These are phyloP conservation scores for Calonectria leucothoes DNA, from an alignment of 2,329 filamentous ascomycete genomes.

Conservation along the genomic window DNA sequence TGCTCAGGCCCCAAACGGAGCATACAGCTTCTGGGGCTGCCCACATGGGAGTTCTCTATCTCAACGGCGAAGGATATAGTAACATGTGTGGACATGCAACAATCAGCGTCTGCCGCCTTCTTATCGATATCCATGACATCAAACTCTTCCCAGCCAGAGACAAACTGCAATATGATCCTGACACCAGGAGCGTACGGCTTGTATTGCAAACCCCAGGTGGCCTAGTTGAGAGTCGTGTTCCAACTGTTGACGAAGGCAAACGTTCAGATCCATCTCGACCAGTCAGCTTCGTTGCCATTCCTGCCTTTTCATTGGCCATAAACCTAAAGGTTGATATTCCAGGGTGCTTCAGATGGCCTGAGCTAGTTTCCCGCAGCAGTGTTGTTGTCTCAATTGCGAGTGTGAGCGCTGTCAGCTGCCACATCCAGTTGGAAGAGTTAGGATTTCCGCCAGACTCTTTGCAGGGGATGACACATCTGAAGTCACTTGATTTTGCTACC, in stretches of 20 bases:
- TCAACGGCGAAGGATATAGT: conserved; percentile 10
- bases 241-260: neutral
- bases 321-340: neutral
- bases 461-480: neutral
- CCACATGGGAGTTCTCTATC: conserved; percentile 14
- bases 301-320: neutral
- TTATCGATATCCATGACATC: conserved; percentile 5
- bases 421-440: neutral
- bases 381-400: neutral
- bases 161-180: neutral
- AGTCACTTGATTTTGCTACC: neutral
- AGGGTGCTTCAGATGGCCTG: neutral
- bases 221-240: neutral
- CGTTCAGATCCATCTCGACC: neutral
- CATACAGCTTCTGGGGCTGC: conserved; percentile 1
- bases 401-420: conserved; percentile 1
- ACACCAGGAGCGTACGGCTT: neutral
- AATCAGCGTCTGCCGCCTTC: neutral
- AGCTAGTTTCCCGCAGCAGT: neutral
- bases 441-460: neutral
- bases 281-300: neutral
- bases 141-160: neutral
- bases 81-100: conserved; percentile 20
- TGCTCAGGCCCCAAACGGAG: conserved; percentile 1
- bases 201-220: conserved; percentile 10